Conservation (phyloP, 371 early-diverging fungal genomes). For the Syncephalis fuscata region DNA sequence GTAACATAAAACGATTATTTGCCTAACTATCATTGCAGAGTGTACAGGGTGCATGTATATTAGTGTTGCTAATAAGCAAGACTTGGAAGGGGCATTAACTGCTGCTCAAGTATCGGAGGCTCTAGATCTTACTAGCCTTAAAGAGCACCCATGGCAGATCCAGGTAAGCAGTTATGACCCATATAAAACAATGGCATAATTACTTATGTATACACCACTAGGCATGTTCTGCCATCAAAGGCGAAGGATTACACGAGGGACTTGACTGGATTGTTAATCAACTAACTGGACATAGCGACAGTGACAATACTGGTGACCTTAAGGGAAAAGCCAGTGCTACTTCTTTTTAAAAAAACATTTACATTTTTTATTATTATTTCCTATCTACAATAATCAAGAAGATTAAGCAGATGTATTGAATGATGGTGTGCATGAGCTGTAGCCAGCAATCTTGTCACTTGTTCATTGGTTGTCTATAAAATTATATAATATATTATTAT, state of each 20-base stretch:
- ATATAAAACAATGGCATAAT: background rate
- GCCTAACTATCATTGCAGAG: conserved; percentile 14
- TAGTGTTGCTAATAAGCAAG: conserved; percentile 61
- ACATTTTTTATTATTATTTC: no score
- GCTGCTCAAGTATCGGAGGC: conserved; percentile 55
- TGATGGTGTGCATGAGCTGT: no score
- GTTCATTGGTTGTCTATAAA: no score
- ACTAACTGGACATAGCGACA: conserved; percentile 8
- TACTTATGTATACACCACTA: background rate
- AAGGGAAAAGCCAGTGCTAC: no score
- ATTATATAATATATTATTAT: no score
- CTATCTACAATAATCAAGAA: no score
- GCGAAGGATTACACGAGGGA: conserved; percentile 34
- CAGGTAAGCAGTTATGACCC: conserved; percentile 21
- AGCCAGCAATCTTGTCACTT: no score
- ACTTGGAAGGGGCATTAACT: conserved; percentile 40
- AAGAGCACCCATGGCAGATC: conserved; percentile 60
- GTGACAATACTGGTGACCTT: no score
- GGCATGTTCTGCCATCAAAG: background rate
- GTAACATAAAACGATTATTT: background rate
- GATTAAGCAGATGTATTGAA: no score
- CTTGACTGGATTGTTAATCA: conserved; percentile 54
- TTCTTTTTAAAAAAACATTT: no score
- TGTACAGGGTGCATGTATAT: conserved; percentile 34
- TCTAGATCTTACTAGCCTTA: conserved; percentile 33